phyloP scores from a whole-genome alignment of 345 rosid species.

The Lepidium sativum region DNA sequence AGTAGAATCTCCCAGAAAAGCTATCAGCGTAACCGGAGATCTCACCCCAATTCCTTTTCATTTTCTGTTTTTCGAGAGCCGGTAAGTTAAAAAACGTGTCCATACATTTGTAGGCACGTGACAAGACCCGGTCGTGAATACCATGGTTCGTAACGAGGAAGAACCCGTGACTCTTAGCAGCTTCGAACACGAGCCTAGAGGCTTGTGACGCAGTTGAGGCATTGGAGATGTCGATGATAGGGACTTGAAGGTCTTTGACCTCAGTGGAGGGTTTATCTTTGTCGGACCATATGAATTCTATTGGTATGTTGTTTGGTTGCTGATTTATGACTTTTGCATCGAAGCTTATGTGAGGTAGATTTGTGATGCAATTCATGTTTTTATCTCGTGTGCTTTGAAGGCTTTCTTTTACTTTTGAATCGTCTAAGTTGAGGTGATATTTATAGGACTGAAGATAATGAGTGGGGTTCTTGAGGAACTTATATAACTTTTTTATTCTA shows the following conservation, averaged over 20 bases:
- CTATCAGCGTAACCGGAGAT: conserved; percentile 70
- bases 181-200: conserved; percentile 41
- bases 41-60: conserved; percentile 52
- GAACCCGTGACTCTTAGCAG: conserved; percentile 70
- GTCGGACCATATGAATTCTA: conserved; percentile 76
- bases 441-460: too few relatives aligned
- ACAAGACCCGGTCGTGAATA: conserved; percentile 36
- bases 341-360: too few relatives aligned
- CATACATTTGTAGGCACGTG: conserved; percentile 39
- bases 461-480: too few relatives aligned
- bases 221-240: conserved; percentile 46
- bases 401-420: too few relatives aligned
- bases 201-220: conserved; percentile 47
- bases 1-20: conserved; percentile 62
- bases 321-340: not conserved
- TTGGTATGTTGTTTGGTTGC: conserved; percentile 44
- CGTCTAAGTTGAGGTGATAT: too few relatives aligned
- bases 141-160: conserved; percentile 69
- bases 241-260: conserved; percentile 47
- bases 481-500: too few relatives aligned
- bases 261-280: conserved; percentile 44
- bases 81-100: conserved; percentile 50
- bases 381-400: too few relatives aligned
- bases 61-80: conserved; percentile 45
- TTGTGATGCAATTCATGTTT: too few relatives aligned